These are phyloP conservation scores for Wickerhamomyces queroliae DNA, from an alignment of 805 yeast genomes.

Conservation along the genomic window DNA sequence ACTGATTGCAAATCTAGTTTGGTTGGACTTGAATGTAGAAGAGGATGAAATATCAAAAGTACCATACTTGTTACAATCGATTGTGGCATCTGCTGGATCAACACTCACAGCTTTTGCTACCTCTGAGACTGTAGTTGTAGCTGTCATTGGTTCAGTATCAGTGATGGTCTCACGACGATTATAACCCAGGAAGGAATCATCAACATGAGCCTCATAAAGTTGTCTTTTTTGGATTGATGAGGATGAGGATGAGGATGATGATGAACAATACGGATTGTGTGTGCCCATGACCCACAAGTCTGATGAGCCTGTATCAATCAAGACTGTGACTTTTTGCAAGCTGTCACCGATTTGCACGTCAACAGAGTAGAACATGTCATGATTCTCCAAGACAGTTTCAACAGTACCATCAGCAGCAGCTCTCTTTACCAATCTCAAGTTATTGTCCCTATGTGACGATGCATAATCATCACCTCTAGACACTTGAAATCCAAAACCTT, in stretches of 20 bases:
- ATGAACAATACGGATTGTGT: conserved; percentile 40
- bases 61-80: conserved; percentile 35
- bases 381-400: conserved; percentile 30
- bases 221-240: too few relatives aligned
- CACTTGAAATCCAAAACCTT: conserved; percentile 2
- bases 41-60: conserved; percentile 30
- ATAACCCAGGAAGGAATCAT: too few relatives aligned
- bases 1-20: conserved; percentile 33
- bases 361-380: conserved; percentile 39
- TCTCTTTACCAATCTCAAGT: conserved; percentile 16
- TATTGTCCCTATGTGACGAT: neutral
- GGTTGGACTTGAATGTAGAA: conserved; percentile 25
- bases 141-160: neutral
- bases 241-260: too few relatives aligned
- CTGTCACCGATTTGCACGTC: conserved; percentile 51
- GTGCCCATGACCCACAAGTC: conserved; percentile 61
- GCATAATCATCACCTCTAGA: conserved; percentile 2
- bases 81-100: conserved; percentile 16
- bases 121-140: neutral
- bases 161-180: too few relatives aligned
- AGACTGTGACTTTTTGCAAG: conserved; percentile 43
- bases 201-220: conserved; percentile 1
- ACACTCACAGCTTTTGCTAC: too few relatives aligned
- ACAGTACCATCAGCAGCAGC: conserved; percentile 22
- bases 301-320: conserved; percentile 74